These are phyloP conservation scores for Peronospora belbahrii DNA, from an alignment of 352 stramenopile species.

Conservation along the genomic window DNA sequence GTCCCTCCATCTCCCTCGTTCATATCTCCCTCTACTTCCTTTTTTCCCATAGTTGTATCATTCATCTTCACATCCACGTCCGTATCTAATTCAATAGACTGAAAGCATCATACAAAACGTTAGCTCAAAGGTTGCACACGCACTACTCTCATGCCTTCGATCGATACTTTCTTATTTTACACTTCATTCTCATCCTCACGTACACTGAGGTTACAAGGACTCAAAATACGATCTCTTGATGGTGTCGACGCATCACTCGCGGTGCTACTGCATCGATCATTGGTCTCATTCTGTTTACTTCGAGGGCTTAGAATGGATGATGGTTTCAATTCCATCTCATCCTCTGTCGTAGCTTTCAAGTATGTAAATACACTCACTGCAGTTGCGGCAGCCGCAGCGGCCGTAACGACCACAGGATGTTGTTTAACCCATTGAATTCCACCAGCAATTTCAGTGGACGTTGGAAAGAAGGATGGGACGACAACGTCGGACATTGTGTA, in stretches of 20 bases:
- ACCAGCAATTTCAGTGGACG: conserved; percentile 65
- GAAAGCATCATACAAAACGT: conserved; percentile 2
- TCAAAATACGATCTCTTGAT: conserved; percentile 28
- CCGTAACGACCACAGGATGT: conserved; percentile 63
- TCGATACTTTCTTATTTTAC: too few relatives aligned
- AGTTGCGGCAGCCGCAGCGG: conserved; percentile 53
- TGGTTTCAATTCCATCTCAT: conserved; percentile 18
- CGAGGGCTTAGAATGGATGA: background rate
- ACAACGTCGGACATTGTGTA: conserved; percentile 57
- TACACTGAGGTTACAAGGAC: conserved; percentile 29
- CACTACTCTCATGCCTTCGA: too few relatives aligned
- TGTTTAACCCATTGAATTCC: conserved; percentile 65
- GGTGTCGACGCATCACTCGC: conserved; percentile 56
- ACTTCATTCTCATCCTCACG: too few relatives aligned
- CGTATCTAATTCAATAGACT: conserved; percentile 29
- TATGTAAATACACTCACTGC: conserved; percentile 66
- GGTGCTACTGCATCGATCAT: conserved; percentile 57
- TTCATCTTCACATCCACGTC: conserved; percentile 10
- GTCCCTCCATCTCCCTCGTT: conserved; percentile 35
- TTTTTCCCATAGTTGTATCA: conserved; percentile 5
- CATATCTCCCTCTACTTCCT: conserved; percentile 12
- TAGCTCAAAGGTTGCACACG: background rate
- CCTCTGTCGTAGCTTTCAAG: conserved; percentile 34
- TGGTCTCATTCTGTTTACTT: conserved; percentile 12
- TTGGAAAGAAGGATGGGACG: conserved; percentile 73